These are phyloP conservation scores for Botrytis porri DNA, from an alignment of 2,329 filamentous ascomycete species.

Conservation along the genomic window DNA sequence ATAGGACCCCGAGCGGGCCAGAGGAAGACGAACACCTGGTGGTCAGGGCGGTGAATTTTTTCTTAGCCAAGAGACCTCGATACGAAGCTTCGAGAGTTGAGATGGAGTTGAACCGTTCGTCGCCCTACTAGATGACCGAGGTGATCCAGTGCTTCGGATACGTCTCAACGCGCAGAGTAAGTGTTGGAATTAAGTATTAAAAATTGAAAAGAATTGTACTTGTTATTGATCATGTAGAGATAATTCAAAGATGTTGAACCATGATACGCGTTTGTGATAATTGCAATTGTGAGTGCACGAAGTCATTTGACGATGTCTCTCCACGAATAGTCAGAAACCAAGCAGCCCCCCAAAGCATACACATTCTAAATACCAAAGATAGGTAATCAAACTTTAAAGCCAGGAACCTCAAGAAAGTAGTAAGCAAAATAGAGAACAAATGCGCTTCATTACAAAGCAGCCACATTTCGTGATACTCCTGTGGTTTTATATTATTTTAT, in stretches of 20 bases:
- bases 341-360: not conserved
- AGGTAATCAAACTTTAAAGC: not conserved
- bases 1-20: fast-evolving
- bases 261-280: not conserved
- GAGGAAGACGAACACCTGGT: not conserved
- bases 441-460: not conserved
- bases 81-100: not conserved
- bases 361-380: not conserved
- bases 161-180: not conserved
- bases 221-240: no score
- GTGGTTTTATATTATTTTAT: not conserved
- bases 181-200: not conserved
- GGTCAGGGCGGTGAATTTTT: not conserved
- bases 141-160: not conserved
- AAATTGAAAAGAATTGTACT: no score
- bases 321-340: not conserved
- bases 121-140: fast-evolving
- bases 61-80: not conserved
- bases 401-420: not conserved
- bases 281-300: not conserved
- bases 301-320: not conserved
- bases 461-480: not conserved
- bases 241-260: no score
- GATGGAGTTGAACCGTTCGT: not conserved
- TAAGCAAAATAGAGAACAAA: not conserved